Percentiles rank a stretch among this genome's conserved stretches.
Evolutionary conservation across 1,284 basidiomycete species (phyloP).

Genomic region (Coniferiporia weirii): DNA sequence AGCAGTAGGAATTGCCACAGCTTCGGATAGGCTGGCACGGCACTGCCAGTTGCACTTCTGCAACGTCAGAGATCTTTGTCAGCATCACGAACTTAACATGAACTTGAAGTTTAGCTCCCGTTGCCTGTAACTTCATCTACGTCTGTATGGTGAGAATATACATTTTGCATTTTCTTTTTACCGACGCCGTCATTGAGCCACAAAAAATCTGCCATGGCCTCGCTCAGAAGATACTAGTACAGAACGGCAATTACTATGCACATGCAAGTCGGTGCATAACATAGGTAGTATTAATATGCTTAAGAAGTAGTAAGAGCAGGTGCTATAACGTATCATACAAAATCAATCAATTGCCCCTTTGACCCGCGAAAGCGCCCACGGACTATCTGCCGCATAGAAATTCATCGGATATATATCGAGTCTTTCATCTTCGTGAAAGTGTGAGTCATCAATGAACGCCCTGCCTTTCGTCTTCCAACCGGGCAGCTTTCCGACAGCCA

Average conservation of each 20-base stretch:
- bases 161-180: too few species aligned
- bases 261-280: too few species aligned
- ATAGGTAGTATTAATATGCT: too few species aligned
- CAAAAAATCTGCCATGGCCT: neutral
- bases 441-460: slow-evolving; percentile 21
- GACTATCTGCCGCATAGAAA: slow-evolving; percentile 81
- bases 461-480: slow-evolving; percentile 54
- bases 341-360: slow-evolving; percentile 32
- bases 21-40: too few species aligned
- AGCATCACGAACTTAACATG: neutral
- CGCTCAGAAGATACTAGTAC: too few species aligned
- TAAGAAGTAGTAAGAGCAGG: too few species aligned
- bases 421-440: slow-evolving; percentile 21
- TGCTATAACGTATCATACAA: neutral
- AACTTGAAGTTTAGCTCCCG: neutral
- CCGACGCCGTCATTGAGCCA: neutral
- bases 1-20: too few species aligned
- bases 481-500: slow-evolving; percentile 70
- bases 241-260: too few species aligned
- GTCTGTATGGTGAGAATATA: too few species aligned
- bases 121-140: too few species aligned
- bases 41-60: too few species aligned
- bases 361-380: slow-evolving; percentile 61
- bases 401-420: slow-evolving; percentile 85
- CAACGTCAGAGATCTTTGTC: neutral